Evolutionary conservation across 2,329 filamentous ascomycete genomes (phyloP).

Genomic region (Cytospora piceicola): DNA sequence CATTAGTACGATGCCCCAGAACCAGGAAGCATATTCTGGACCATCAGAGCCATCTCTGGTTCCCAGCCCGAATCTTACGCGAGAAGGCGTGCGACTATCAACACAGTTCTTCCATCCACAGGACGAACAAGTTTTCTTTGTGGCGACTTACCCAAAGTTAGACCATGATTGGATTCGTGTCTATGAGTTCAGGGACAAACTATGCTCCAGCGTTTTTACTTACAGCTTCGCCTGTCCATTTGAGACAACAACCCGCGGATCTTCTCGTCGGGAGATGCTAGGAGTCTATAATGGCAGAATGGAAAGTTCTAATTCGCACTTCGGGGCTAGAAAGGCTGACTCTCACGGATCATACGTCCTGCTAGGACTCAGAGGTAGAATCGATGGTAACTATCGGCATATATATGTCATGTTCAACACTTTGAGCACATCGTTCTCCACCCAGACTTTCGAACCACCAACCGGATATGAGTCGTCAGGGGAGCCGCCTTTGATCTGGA

Average conservation of each 20-base stretch:
- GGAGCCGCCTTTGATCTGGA: conserved; percentile 2
- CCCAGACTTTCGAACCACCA: not conserved
- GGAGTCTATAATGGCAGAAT: not conserved
- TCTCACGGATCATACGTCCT: conserved; percentile 17
- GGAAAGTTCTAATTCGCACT: not conserved
- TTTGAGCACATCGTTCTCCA: not conserved
- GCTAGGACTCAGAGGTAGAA: not conserved
- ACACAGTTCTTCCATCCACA: conserved; percentile 7
- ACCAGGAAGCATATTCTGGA: not conserved
- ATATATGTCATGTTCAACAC: conserved; percentile 16
- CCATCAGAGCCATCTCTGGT: not conserved
- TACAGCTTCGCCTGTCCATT: not conserved
- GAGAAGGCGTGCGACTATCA: not conserved
- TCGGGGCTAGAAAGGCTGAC: conserved; percentile 1
- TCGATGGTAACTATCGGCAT: not conserved
- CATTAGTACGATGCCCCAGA: not conserved
- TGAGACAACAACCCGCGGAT: not conserved
- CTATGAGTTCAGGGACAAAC: conserved; percentile 13
- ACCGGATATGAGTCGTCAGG: not conserved
- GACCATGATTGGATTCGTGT: not conserved
- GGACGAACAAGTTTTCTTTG: conserved; percentile 5
- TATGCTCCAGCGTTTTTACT: conserved; percentile 4
- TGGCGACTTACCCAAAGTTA: not conserved
- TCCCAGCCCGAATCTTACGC: not conserved
- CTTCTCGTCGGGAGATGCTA: not conserved